Evolutionary conservation across 345 rosid species (phyloP).

Genomic region (Laguncularia racemosa): DNA sequence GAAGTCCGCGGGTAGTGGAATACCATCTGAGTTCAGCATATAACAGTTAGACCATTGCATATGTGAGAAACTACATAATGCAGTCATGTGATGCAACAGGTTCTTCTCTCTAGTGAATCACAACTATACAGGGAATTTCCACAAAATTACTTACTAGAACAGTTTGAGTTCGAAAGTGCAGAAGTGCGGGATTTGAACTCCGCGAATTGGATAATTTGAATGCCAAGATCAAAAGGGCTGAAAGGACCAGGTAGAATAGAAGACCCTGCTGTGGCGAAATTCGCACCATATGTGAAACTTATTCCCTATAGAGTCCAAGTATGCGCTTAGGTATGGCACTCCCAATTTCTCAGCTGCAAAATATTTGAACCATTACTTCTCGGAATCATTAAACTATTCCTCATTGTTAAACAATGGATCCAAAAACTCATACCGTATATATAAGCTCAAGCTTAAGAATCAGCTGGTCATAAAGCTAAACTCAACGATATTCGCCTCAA

Average conservation of each 20-base stretch:
- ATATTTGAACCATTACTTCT: background rate
- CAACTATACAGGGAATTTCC: background rate
- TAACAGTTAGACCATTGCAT: background rate
- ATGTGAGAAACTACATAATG: background rate
- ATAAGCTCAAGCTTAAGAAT: background rate
- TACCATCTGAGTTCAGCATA: background rate
- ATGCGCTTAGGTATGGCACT: constrained; percentile 50
- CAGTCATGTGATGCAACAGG: background rate
- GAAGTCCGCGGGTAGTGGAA: constrained; percentile 8
- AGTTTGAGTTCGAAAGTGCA: constrained; percentile 26
- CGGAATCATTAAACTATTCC: too few relatives aligned
- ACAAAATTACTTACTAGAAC: constrained; percentile 19
- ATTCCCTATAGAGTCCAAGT: constrained; percentile 57
- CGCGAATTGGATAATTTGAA: constrained; percentile 49
- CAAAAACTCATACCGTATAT: too few relatives aligned
- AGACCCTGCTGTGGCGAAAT: constrained; percentile 63
- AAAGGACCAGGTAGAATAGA: constrained; percentile 47
- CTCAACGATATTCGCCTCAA: too few relatives aligned
- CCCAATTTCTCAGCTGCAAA: constrained; percentile 47
- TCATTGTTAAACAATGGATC: too few relatives aligned
- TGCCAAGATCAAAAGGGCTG: constrained; percentile 54
- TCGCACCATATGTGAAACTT: constrained; percentile 48
- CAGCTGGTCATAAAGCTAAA: background rate
- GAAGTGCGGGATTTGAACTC: constrained; percentile 47
- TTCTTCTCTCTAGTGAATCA: background rate